Evolutionary conservation across 2,329 filamentous ascomycete species (phyloP).

Genomic region (Colletotrichum cereale): DNA sequence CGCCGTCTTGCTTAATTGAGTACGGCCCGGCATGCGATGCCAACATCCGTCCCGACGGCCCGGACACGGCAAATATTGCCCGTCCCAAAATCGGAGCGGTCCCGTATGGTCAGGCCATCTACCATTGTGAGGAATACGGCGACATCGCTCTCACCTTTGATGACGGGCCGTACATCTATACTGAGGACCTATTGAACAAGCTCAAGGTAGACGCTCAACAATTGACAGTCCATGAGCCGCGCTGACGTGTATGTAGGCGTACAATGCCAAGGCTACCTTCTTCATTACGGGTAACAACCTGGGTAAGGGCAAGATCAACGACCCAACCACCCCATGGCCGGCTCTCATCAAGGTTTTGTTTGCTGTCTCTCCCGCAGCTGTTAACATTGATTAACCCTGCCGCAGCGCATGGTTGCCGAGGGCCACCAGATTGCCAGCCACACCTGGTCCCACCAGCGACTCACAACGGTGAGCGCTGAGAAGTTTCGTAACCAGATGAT

Average conservation of each 20-base stretch:
- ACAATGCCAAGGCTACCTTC: slow-evolving; percentile 75
- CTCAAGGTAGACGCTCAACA: slow-evolving; percentile 53
- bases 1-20: slow-evolving; percentile 71
- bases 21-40: slow-evolving; percentile 73
- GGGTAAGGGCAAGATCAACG: slow-evolving; percentile 62
- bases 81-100: slow-evolving; percentile 67
- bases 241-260: slow-evolving; percentile 48
- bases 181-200: slow-evolving; percentile 55
- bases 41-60: slow-evolving; percentile 64
- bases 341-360: slow-evolving; percentile 48
- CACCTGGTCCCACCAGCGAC: slow-evolving; percentile 62
- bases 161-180: slow-evolving; percentile 60
- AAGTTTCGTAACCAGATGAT: slow-evolving; percentile 60
- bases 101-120: slow-evolving; percentile 69
- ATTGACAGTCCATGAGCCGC: neutral
- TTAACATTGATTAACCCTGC: neutral
- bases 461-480: slow-evolving; percentile 34
- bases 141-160: slow-evolving; percentile 65
- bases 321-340: slow-evolving; percentile 54
- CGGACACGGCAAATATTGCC: slow-evolving; percentile 64
- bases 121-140: slow-evolving; percentile 66
- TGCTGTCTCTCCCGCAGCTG: neutral
- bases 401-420: slow-evolving; percentile 60
- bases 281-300: slow-evolving; percentile 63
- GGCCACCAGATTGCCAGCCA: slow-evolving; percentile 73